Evolutionary conservation across 73 alveolate species (phyloP), one percentile per base, ranked within the genome.

Genomic region (Effrenium voratum): DNA sequence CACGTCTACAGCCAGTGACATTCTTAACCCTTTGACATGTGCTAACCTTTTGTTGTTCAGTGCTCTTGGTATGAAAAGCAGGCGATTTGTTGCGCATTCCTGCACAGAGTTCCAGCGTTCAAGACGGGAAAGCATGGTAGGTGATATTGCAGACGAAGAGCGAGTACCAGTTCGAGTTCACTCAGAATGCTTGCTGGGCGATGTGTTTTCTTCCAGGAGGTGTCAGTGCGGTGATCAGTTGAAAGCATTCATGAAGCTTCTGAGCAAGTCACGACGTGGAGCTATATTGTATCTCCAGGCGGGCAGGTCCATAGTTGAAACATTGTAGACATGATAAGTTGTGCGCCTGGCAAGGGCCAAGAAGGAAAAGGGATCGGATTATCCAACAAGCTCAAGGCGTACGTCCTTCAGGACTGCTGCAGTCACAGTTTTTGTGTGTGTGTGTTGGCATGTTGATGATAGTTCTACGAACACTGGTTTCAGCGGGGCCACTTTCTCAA

Each of bases 301-400:
- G 41, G 77, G 40, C 63, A 19, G 38, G 49, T 3, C 15, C 47
- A 36, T 47, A 3, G n/a, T 10, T n/a, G 34, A 60, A 10, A 26
- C 38, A 30, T 36, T 15, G 34, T 0, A 47, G 30, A 8, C 38
- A 47, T 36, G 45, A 36, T 44, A 44, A 2, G 13, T 34, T 44
- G 12, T 13, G 2, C 73, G 30, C 73, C 34, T 26, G 73, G 30
- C 34, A 28, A 72, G 82, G 82, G 82, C 46, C 82, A 72, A 44
- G 82, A 72, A 30, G 82, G 82, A 13, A 72, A 72, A 32, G 82
- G 82, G 49, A 72, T 72, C 49, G 82, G 82, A 26, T 72, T 72
- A 1, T 19, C 49, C 82, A 72, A 72, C 82, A 72, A 72, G 82
- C 82, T 72, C 36, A 44, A 47, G 30, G 28, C 34, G 30, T 72